A percentile compares a stretch with the other conserved stretches of the same genome.
Evolutionary conservation across 108 stramenopile genomes (phyloP).

Genomic region (Schizochytrium sp.): DNA sequence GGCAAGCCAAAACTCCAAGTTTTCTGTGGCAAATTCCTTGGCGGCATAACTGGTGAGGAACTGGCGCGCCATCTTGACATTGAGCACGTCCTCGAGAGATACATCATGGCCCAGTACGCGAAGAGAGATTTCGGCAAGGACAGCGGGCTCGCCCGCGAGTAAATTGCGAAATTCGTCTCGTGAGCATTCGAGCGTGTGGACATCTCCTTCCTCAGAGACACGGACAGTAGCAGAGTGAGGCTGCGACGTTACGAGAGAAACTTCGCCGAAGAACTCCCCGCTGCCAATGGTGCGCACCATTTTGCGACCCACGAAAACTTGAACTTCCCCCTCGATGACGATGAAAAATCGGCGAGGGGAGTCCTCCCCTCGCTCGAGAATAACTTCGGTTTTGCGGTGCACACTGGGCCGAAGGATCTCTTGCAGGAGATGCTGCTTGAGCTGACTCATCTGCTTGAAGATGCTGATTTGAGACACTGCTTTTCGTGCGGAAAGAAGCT

Average conservation of each 20-base stretch:
- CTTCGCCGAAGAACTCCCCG: not conserved
- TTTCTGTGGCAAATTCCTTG: constrained; percentile 4
- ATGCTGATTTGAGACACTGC: not conserved
- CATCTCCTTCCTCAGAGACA: not conserved
- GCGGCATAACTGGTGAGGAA: not conserved
- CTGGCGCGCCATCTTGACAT: not conserved
- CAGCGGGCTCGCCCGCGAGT: not conserved
- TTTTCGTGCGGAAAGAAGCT: not conserved
- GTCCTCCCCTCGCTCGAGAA: not conserved
- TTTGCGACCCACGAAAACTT: not conserved
- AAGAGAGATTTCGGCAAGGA: not conserved
- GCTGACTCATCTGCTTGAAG: not conserved
- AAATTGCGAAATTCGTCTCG: not conserved
- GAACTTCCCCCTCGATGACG: not conserved
- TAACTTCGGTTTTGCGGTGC: not conserved
- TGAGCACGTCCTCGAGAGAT: not conserved
- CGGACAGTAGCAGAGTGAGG: not conserved
- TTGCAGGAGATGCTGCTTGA: not conserved
- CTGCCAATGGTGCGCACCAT: not conserved
- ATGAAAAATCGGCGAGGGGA: not conserved
- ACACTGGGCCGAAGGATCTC: not conserved
- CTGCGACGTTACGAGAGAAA: not conserved
- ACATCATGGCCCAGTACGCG: not conserved
- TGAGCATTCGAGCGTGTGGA: not conserved
- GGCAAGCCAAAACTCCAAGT: not conserved